Evolutionary conservation across 176 grass and related monocot genomes (phyloP), one percentile per base, ranked within the genome.

Genomic region (Microstegium vimineum): DNA sequence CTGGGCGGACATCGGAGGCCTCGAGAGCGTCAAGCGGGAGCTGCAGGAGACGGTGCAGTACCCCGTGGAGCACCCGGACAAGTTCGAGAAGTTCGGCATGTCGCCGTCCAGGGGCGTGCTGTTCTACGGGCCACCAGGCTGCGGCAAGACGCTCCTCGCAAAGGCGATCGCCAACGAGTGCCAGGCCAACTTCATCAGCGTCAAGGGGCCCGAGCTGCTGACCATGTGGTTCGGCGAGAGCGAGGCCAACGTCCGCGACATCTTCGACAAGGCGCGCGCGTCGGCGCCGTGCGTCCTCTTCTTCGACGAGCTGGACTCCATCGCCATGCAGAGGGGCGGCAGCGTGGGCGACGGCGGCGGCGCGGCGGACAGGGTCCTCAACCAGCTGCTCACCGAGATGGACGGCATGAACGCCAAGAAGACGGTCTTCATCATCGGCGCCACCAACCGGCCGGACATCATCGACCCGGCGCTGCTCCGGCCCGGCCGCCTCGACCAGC

Each of bases 161-260:
- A 91, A 94, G 86, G 89, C 89, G 0, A 94, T 91, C 60, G 86
- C 92, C 0, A 94, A 91, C 30, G 92, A 94, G 54, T 94, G 92
- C 57, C 86, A 94, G 40, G 92, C 92, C 46, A 94, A 91, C 47
- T 91, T 94, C 47, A 89, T 94, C 64, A 91, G 92, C 28, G 45
- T 94, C 13, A 94, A 94, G 32, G 89, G 91, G 0, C 91, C 85
- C 0, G 88, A 93, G 72, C 78, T 93, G n/a, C 82, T 94, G 10
- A 91, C 92, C 3, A 91, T 86, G 89, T 91, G 92, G 89, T 94
- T 94, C 32, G 92, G 89, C 17, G 92, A 94, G 82, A 94, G 92
- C 36, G 89, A 94, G 67, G 88, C 88, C 7, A 91, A 94, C 74
- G 82, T 90, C 25, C 60, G 88, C 0, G 88, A 94, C 73, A 88